Base-by-base conservation (phyloP, 495 filamentous ascomycete genomes). In the Symbiotaphrina buchneri region DNA sequence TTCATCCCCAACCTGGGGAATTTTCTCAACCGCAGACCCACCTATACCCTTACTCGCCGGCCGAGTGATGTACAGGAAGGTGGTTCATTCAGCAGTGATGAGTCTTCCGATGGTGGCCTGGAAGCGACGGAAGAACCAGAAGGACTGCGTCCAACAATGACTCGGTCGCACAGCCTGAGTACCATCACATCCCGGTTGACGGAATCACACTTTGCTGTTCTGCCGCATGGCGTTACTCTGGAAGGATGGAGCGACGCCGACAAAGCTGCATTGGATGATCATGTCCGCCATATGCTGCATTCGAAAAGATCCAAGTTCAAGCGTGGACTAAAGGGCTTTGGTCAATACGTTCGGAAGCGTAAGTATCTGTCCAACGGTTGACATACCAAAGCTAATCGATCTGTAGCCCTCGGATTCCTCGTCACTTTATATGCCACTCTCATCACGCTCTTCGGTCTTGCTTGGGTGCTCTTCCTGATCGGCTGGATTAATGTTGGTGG, bases 401-500 rank as follows among this genome's bases (percentile, higher is more conserved):
- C 15, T 24, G 18, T 8, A 61, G 56, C 78, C 6, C 55, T 85
- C 18, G 78, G 78, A 4, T 71, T 80, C 38, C 53, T 79, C 17
- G 68, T 85, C 16, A 80, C 74, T 4, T 46, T 83, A 6, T 85
- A 85, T 41, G 76, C 74, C n/a, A 71, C 66, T 6, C 52, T 82
- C 8, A 79, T 85, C 36, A 85, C 77, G 0, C 54, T 79, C 5
- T 85, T 82, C 34, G 78, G 78, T 37, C 58, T 78, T 28, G 74
- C 71, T 1, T 85, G 78, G 78, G 77, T 85, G 0, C 59, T 85
- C 20, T 82, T 81, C 52, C 49, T 85, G 28, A 85, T 85, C 40
- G 77, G 74, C 25, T 84, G 77, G 77, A 79, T 84, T 43, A 77
- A 80, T 36, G 70, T 81, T n/a, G 75, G 72, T 19, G 65, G 65